Evolutionary conservation across 2,329 filamentous ascomycete species (phyloP), one percentile per base, ranked within the genome.

Genomic region (Aspergillus brunneoviolaceus): DNA sequence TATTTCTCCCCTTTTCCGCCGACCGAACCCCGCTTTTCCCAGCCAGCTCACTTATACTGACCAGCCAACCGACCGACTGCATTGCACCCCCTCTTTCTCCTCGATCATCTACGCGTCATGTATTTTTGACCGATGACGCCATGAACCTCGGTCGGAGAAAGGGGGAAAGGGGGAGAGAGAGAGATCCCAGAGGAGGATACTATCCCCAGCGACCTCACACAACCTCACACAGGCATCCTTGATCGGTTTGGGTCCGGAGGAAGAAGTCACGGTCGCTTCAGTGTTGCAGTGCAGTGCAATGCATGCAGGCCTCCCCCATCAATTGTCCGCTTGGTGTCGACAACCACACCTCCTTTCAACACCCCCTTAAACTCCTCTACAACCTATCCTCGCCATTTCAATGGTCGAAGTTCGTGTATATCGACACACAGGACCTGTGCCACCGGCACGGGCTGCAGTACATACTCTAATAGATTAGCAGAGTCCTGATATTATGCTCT

Each of bases 381-480:
- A 35, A 35, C 33, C 39, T 16, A 7, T 6, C 14, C 16, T 45
- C 39, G 4, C 39, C 57, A 49, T 27, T 23, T 45, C 50, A 57
- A 27, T 33, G 29, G 53, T 55, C 45, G 51, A 54, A 48, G 27
- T 52, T 55, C 49, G 57, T 60, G 59, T 59, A 62, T 58, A 63
- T 55, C 47, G 48, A 53, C 51, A 47, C 54, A 59, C 54, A 55
- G 49, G 52, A 33, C 29, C n/a, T 58, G 60, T 61, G 57, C 51
- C 55, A 57, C 52, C 51, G 29, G 53, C 55, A 57, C 52, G 51
- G 35, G 53, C 49, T 51, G 39, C 55, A 62, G 62, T 63, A 63
- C 62, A 61, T 63, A 63, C 49, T 48, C 49, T 59, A 63, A 57
- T 62, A 51, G 53, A 55, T 60, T 49, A 23, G 35, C 42, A 50